These are phyloP conservation scores for Rheum nobile DNA, from an alignment of 148 eudicot genomes.

Conservation along the genomic window DNA sequence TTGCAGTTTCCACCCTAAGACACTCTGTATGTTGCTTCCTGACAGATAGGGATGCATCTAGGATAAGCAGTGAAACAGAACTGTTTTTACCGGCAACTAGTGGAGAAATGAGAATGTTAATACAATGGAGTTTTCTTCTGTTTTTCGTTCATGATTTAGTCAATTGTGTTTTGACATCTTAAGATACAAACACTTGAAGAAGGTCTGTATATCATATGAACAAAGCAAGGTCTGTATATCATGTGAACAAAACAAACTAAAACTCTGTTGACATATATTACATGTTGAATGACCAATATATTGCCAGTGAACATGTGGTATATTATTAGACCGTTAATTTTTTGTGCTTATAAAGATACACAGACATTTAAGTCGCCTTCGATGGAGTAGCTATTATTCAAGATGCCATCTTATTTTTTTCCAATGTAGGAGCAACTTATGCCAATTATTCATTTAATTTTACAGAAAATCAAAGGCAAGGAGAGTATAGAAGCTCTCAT, in stretches of 20 bases:
- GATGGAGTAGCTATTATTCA: not conserved
- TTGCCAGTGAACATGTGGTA: not conserved
- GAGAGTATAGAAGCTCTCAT: slow-evolving; percentile 42
- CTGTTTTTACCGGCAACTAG: not conserved
- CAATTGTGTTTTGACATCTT: not conserved
- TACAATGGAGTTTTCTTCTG: not conserved
- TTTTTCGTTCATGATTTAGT: not conserved
- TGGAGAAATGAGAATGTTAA: not conserved
- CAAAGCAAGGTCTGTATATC: not conserved
- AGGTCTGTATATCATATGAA: not conserved
- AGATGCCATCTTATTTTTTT: not conserved
- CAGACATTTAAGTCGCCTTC: not conserved
- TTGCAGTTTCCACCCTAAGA: not conserved
- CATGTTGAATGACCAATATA: not conserved
- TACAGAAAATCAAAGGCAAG: slow-evolving; percentile 44
- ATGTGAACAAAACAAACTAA: not conserved
- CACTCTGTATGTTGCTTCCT: not conserved
- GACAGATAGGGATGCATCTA: not conserved
- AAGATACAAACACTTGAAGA: not conserved
- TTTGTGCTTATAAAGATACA: not conserved
- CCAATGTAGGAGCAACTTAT: not conserved
- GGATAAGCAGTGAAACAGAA: too few relatives aligned
- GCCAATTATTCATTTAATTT: not conserved
- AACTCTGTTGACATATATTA: not conserved
- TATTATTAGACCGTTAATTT: not conserved